Conservation (phyloP, 768 basidiomycete species). For the Polyporus arcularius region DNA sequence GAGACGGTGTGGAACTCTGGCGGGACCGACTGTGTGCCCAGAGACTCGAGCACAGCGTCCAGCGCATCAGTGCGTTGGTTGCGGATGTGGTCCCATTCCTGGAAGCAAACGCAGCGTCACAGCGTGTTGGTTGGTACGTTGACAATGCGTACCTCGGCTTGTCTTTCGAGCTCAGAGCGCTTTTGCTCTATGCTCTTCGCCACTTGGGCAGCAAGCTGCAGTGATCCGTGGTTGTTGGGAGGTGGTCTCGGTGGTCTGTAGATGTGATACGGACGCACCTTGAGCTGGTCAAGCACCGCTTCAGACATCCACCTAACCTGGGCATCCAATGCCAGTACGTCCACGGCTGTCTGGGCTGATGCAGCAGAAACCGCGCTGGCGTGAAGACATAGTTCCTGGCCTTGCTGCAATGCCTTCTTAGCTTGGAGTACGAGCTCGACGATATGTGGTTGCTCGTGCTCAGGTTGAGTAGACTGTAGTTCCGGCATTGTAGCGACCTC, state of each 20-base stretch:
- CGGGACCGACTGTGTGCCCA: slow-evolving; percentile 73
- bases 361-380: slow-evolving; percentile 64
- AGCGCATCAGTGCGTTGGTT: slow-evolving; percentile 60
- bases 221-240: neutral
- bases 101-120: neutral
- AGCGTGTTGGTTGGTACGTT: neutral
- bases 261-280: slow-evolving; percentile 43
- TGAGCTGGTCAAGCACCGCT: slow-evolving; percentile 74
- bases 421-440: slow-evolving; percentile 78
- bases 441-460: slow-evolving; percentile 57
- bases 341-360: slow-evolving; percentile 66
- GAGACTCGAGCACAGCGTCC: slow-evolving; percentile 69
- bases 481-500: no score
- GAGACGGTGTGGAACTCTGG: slow-evolving; percentile 67
- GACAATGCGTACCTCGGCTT: slow-evolving; percentile 54
- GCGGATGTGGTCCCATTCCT: slow-evolving; percentile 78
- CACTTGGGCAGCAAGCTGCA: slow-evolving; percentile 68
- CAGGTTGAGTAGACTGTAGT: no score
- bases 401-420: slow-evolving; percentile 79
- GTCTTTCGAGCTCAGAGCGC: slow-evolving; percentile 56
- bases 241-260: neutral
- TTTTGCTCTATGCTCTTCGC: slow-evolving; percentile 77
- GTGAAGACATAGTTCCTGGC: slow-evolving; percentile 70
- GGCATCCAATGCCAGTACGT: slow-evolving; percentile 77
- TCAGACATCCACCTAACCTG: slow-evolving; percentile 78